These are phyloP conservation scores for Colletotrichum paranaense DNA, from an alignment of 2,329 filamentous ascomycete genomes.

Conservation along the genomic window DNA sequence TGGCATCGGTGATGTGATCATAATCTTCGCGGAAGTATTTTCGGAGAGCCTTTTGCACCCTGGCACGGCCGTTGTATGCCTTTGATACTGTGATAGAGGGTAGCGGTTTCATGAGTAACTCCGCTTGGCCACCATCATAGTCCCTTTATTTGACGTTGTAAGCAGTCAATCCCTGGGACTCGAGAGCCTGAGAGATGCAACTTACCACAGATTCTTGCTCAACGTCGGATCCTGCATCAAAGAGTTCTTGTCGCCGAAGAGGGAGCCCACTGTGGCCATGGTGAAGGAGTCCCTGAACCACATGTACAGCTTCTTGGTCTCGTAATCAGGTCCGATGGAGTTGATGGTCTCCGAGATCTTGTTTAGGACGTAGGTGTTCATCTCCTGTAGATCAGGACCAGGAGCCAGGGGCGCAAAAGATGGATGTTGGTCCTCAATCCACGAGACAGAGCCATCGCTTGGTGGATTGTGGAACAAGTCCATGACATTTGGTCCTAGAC, in stretches of 20 bases:
- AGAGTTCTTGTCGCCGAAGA: conserved; percentile 59
- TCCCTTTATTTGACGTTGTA: background rate
- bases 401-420: conserved; percentile 3
- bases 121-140: conserved; percentile 12
- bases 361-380: conserved; percentile 43
- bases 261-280: conserved; percentile 48
- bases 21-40: conserved; percentile 43
- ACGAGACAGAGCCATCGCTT: conserved; percentile 44
- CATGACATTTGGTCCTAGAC: conserved; percentile 49
- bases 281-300: conserved; percentile 54
- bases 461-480: conserved; percentile 48
- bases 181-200: background rate
- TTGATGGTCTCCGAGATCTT: conserved; percentile 46
- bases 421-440: conserved; percentile 14
- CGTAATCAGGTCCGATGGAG: conserved; percentile 17
- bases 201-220: conserved; percentile 17
- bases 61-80: conserved; percentile 39
- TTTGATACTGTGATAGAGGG: conserved; percentile 36
- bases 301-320: conserved; percentile 39
- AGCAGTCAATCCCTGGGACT: background rate
- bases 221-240: conserved; percentile 42
- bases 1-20: conserved; percentile 41
- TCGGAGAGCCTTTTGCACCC: conserved; percentile 41
- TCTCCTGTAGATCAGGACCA: conserved; percentile 12
- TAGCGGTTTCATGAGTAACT: conserved; percentile 19